Base-by-base conservation (phyloP, 2,329 filamentous ascomycete genomes). In the Sphaerulina populicola region DNA sequence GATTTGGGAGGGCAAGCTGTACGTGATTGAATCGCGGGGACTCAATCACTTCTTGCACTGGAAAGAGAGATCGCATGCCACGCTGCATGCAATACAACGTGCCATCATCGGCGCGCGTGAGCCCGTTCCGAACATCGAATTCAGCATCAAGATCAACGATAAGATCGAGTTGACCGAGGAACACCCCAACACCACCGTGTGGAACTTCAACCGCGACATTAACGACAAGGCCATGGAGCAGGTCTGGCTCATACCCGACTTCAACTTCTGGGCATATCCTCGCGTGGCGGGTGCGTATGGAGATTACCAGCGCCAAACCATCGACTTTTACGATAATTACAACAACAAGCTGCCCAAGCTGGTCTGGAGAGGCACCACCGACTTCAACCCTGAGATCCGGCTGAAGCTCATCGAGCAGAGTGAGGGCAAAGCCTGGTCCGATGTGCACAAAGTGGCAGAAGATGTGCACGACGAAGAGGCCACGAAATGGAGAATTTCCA, bases 171-270 rank as follows among this genome's bases (percentile, higher is more conserved):
- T 60, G 49, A 59, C 56, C 23, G 53, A 58, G 7, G 53, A 57
- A n/a, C 51, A 56, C 29, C 57, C 59, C 1, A 55, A 62, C 47
- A 60, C 52, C 12, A 72, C 27, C 44, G 72, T 74, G 36, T 75
- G 74, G 74, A 68, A 69, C 5, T 76, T 57, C 56, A 60, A 54
- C 46, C 59, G 57, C 43, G 54, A 57, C 47, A 60, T 58, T 8
- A 48, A 43, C 27, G 57, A 62, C 69, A 46, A 66, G 60, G 27
- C 67, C 7, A 64, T 68, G 54, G 58, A 63, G 35, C 59, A 62
- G 33, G 55, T 64, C 35, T 77, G 75, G 75, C 63, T 77, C 15
- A 76, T 77, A 63, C 75, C 75, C 0, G 75, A 78, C 57, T 78
- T 77, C 56, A 75, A 73, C 31, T 77, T 74, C 64, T 78, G 74